Evolutionary conservation across 2,329 filamentous ascomycete species (phyloP).

Genomic region (Stromatinia cepivora): DNA sequence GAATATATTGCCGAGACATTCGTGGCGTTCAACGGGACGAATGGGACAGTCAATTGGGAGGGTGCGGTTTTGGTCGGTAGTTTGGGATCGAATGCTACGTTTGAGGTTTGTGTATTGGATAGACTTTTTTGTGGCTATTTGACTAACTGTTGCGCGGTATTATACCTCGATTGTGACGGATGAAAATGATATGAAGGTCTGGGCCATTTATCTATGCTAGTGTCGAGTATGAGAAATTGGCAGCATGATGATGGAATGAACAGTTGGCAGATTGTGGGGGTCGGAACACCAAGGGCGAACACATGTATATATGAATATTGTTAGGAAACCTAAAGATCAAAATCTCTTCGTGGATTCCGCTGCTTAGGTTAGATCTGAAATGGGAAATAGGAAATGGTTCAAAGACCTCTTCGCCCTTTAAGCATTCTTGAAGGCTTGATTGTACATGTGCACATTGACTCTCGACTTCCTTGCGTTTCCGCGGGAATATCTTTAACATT

Average conservation of each 20-base stretch:
- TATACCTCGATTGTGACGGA: constrained; percentile 29
- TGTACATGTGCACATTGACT: not conserved
- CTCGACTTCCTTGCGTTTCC: not conserved
- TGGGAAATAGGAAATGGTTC: too few species aligned
- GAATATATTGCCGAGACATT: constrained; percentile 31
- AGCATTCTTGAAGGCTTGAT: too few species aligned
- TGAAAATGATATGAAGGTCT: constrained; percentile 35
- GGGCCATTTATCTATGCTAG: constrained; percentile 35
- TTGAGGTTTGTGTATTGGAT: constrained; percentile 28
- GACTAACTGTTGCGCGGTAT: constrained; percentile 27
- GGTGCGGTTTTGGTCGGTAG: constrained; percentile 34
- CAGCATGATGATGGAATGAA: not conserved
- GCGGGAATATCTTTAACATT: not conserved
- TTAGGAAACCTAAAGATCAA: too few species aligned
- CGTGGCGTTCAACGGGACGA: constrained; percentile 22
- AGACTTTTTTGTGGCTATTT: not conserved
- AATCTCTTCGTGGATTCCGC: too few species aligned
- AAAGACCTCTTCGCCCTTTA: too few species aligned
- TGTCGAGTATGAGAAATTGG: constrained; percentile 30
- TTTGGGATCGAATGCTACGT: constrained; percentile 31
- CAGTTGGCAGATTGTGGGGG: too few species aligned
- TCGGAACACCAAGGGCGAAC: too few species aligned
- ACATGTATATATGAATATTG: too few species aligned
- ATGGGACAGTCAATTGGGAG: constrained; percentile 32
- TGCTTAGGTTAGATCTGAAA: too few species aligned